A percentile compares a stretch with the other conserved stretches of the same genome.
phyloP scores from a whole-genome alignment of 2,329 filamentous ascomycete genomes.

The Hymenoscyphus salicellus region DNA sequence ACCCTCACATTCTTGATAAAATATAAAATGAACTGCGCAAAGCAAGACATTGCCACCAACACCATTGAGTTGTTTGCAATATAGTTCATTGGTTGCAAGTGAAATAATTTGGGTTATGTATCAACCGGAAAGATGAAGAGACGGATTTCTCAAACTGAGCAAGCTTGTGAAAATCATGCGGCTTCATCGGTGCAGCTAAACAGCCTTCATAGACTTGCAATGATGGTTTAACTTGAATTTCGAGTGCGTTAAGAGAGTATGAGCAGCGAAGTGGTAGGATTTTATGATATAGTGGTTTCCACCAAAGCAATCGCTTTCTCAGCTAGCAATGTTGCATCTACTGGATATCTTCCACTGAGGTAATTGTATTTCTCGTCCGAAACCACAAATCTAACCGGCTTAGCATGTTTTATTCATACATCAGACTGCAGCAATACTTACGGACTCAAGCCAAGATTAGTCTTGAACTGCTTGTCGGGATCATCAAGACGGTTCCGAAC shows the following conservation, averaged over 20 bases:
- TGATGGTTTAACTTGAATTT: no score
- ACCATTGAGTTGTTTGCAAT: no score
- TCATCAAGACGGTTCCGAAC: constrained; percentile 44
- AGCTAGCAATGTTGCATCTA: constrained; percentile 43
- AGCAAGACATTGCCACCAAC: not conserved
- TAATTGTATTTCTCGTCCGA: constrained; percentile 50
- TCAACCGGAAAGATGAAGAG: no score
- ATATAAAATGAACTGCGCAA: not conserved
- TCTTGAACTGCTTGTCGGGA: constrained; percentile 44
- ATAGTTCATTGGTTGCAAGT: no score
- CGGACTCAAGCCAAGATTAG: constrained; percentile 42
- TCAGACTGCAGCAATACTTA: constrained; percentile 34
- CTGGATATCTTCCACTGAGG: constrained; percentile 47
- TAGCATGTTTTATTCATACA: constrained; percentile 9
- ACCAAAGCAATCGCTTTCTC: constrained; percentile 44
- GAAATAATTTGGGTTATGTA: no score
- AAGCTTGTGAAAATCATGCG: no score
- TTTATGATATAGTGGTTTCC: constrained; percentile 26
- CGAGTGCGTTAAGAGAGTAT: no score
- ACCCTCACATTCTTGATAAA: not conserved
- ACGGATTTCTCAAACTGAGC: no score
- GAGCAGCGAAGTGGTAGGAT: no score
- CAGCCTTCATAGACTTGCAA: no score
- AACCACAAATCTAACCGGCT: constrained; percentile 43
- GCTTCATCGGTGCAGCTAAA: no score